phyloP scores from a whole-genome alignment of 495 filamentous ascomycete genomes.

The Penicillium odoratum region DNA sequence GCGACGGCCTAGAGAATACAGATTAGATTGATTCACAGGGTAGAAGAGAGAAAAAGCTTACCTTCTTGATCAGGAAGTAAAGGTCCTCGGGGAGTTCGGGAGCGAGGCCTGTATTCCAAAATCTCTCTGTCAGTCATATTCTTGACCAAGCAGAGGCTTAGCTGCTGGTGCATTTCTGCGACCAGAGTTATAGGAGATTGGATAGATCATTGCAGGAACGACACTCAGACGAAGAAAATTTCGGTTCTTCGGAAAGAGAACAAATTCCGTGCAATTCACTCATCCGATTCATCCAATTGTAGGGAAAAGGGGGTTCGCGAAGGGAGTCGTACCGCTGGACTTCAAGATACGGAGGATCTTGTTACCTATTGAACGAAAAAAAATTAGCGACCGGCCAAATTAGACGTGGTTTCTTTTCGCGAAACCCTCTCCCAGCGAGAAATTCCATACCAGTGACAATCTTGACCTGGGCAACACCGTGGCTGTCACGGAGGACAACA shows the following conservation, averaged over 20 bases:
- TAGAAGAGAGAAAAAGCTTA: constrained; percentile 33
- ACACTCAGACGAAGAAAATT: constrained; percentile 8
- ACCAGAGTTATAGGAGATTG: constrained; percentile 22
- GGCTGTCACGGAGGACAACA: constrained; percentile 94
- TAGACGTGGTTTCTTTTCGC: constrained; percentile 6
- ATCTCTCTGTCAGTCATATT: constrained; percentile 90
- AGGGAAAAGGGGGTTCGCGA: constrained; percentile 18
- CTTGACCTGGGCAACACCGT: constrained; percentile 96
- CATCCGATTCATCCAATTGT: constrained; percentile 30
- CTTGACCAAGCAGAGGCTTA: constrained; percentile 93
- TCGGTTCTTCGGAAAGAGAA: neutral
- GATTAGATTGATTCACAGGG: constrained; percentile 7
- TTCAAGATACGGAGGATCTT: constrained; percentile 99
- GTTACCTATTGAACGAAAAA: constrained; percentile 65
- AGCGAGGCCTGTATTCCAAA: constrained; percentile 78
- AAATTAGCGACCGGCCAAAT: constrained; percentile 25
- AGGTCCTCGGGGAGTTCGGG: constrained; percentile 98
- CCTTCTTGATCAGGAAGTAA: constrained; percentile 99
- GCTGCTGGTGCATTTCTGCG: constrained; percentile 33
- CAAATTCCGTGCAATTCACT: constrained; percentile 15
- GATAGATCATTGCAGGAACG: constrained; percentile 14
- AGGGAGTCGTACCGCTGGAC: constrained; percentile 73
- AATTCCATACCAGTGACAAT: constrained; percentile 81
- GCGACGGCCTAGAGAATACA: constrained; percentile 69
- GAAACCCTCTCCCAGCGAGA: neutral